Evolutionary conservation across 345 rosid genomes (phyloP).

Genomic region (Combretum micranthum): DNA sequence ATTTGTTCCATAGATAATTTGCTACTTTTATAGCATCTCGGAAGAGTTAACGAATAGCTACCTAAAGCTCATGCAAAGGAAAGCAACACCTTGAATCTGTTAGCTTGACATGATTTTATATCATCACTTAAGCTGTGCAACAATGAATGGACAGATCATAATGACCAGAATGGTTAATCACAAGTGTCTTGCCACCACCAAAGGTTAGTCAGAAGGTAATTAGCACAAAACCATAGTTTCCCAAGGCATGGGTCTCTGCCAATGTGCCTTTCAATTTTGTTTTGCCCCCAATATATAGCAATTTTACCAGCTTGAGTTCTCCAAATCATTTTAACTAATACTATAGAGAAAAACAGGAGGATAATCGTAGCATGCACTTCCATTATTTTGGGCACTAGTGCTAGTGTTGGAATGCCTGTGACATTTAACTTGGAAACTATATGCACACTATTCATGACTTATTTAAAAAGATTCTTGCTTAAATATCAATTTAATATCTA

Average conservation of each 20-base stretch:
- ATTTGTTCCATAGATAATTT: slow-evolving; percentile 6
- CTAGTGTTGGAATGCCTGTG: too few species aligned
- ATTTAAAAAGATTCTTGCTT: too few species aligned
- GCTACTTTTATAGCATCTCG: slow-evolving; percentile 27
- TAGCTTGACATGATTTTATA: slow-evolving; percentile 30
- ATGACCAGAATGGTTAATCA: slow-evolving; percentile 46
- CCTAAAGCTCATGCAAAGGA: slow-evolving; percentile 45
- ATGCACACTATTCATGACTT: too few species aligned
- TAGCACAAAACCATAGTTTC: slow-evolving; percentile 32
- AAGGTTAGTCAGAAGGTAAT: slow-evolving; percentile 42
- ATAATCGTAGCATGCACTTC: too few species aligned
- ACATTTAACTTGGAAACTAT: too few species aligned
- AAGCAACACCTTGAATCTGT: slow-evolving; percentile 43
- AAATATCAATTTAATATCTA: too few species aligned
- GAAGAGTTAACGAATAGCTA: slow-evolving; percentile 30
- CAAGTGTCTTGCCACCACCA: slow-evolving; percentile 38
- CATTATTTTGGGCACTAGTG: too few species aligned
- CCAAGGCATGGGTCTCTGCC: slow-evolving; percentile 32
- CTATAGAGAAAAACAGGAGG: slow-evolving; percentile 5
- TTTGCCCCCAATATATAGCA: slow-evolving; percentile 43
- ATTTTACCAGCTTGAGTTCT: slow-evolving; percentile 17
- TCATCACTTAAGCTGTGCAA: slow-evolving; percentile 22
- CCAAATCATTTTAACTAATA: not conserved
- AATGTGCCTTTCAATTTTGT: slow-evolving; percentile 45
- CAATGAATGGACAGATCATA: slow-evolving; percentile 32